Conservation (phyloP, 768 basidiomycete species). For the Piloderma croceum region DNA sequence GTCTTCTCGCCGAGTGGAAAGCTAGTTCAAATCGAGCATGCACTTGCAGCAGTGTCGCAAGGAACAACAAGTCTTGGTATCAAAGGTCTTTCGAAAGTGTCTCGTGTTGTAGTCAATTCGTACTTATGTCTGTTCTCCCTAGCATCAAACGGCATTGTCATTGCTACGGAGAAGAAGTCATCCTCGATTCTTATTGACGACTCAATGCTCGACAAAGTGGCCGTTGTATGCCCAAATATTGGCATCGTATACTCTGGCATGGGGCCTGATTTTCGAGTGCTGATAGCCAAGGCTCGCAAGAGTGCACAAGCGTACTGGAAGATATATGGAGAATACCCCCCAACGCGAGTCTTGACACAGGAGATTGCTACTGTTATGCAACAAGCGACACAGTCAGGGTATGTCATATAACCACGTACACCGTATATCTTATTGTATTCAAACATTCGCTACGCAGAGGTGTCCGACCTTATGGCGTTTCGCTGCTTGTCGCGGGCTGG, state of each 20-base stretch:
- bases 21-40: conserved; percentile 99
- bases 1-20: conserved; percentile 99
- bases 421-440: conserved; percentile 20
- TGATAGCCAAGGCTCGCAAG: conserved; percentile 92
- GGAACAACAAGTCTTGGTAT: conserved; percentile 98
- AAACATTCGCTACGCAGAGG: conserved; percentile 56
- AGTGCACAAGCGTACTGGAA: conserved; percentile 99
- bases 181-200: conserved; percentile 98
- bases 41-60: conserved; percentile 89
- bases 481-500: conserved; percentile 94
- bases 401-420: conserved; percentile 25
- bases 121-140: conserved; percentile 14
- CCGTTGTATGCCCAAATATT: conserved; percentile 96
- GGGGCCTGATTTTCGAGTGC: conserved; percentile 96
- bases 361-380: conserved; percentile 99
- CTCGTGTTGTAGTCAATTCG: conserved; percentile 4
- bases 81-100: conserved; percentile 61
- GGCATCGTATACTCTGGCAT: conserved; percentile 99
- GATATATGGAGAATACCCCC: conserved; percentile 97
- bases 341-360: conserved; percentile 91
- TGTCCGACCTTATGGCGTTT: conserved; percentile 98
- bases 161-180: conserved; percentile 99
- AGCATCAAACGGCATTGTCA: conserved; percentile 99
- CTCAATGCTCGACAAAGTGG: conserved; percentile 96
- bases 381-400: conserved; percentile 98